phyloP scores from a whole-genome alignment of 75 land plant genomes.

The Cryptomeria japonica region DNA sequence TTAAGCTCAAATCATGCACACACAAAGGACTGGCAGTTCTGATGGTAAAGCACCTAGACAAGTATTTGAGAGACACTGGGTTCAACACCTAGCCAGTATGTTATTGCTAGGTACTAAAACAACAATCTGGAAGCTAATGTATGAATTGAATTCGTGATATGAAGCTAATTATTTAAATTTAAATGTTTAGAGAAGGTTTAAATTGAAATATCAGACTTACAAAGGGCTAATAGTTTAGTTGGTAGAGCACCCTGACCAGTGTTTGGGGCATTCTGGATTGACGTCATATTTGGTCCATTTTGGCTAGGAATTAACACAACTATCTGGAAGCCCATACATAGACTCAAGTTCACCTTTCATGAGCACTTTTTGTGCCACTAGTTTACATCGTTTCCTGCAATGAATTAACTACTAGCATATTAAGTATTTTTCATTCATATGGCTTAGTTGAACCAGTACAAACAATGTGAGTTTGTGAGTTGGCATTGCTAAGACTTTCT shows the following conservation, averaged over 20 bases:
- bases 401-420: not conserved
- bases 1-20: not conserved
- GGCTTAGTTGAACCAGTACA: not conserved
- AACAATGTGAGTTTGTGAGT: not conserved
- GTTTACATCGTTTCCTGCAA: not conserved
- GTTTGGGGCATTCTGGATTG: not conserved
- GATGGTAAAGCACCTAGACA: too few species aligned
- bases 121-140: too few species aligned
- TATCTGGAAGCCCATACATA: not conserved
- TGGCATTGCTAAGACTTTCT: too few species aligned
- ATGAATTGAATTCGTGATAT: too few species aligned
- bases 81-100: too few species aligned
- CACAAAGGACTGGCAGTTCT: not conserved
- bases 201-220: too few species aligned
- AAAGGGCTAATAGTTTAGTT: not conserved
- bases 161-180: not conserved
- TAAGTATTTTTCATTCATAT: too few species aligned
- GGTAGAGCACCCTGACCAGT: not conserved
- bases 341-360: not conserved
- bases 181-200: not conserved
- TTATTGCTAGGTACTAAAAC: too few species aligned
- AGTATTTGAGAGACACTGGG: too few species aligned
- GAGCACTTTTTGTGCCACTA: not conserved
- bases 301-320: not conserved
- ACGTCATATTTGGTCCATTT: not conserved